Base-by-base conservation (phyloP, 768 basidiomycete genomes). In the Leccinum incarnatum region DNA sequence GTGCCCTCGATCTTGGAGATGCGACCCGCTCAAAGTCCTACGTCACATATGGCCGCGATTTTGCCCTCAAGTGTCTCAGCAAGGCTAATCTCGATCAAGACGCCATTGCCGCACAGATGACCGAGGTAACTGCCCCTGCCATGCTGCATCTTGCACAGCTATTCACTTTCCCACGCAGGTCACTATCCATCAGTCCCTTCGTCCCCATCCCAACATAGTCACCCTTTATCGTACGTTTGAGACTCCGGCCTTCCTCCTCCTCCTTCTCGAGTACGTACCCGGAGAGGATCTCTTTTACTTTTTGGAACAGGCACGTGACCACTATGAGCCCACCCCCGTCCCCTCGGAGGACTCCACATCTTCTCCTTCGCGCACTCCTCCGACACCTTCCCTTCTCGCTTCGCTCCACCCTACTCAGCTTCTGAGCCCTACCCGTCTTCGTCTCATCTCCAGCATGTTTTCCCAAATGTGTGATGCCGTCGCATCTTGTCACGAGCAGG, bases 381-480 rank as follows among this genome's bases (percentile, higher is more conserved):
- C 96, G 2, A 97, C 95, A 4, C 96, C 96, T 23, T 89, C 89
- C 48, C 83, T 99, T 52, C 87, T 99, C 51, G 90, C 94, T 34
- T 89, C 87, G 62, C 83, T 86, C 67, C 86, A 84, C 70, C 91
- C 85, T 48, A 80, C 84, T 30, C 88, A 93, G 62, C 79, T 97
- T 32, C 87, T 99, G 55, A 92, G 91, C 27, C 84, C 86, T 56
- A 89, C 88, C 42, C 89, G 96, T 58, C 84, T 99, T 29, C 89
- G 91, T 15, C 85, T 99, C 64, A 94, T 99, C 68, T 87, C 95
- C 3, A 89, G 91, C 71, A 99, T 99, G 96, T 98, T 99, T 75
- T 79, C 85, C 19, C 97, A 98, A 76, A 99, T 99, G 96, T 98
- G 96, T 71, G 93, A 95, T 62, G 95, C 96, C 47, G 95, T 99